phyloP scores from a whole-genome alignment of 164 flowering plant species.

The Magnolia sinica region DNA sequence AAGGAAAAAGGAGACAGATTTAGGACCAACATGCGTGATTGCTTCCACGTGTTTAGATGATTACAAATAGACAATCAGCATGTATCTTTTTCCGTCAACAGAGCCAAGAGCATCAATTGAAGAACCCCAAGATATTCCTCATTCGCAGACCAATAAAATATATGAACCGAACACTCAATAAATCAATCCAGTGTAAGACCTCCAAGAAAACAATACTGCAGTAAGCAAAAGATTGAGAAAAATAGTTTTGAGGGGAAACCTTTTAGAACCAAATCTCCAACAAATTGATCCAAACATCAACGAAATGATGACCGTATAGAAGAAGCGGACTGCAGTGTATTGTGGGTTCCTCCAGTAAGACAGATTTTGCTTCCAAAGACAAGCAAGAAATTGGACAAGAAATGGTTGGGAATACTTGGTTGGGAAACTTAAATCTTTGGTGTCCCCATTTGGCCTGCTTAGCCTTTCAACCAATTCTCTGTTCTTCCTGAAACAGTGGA shows the following conservation, averaged over 20 bases:
- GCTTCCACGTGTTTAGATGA: too few species aligned
- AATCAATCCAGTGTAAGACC: too few species aligned
- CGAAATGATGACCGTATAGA: constrained; percentile 88
- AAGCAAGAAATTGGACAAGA: constrained; percentile 65
- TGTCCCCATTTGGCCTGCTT: constrained; percentile 52
- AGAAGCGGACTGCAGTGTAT: constrained; percentile 92
- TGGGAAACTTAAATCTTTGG: constrained; percentile 73
- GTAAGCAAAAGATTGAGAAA: neutral
- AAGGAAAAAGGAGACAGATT: too few species aligned
- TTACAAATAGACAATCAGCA: too few species aligned
- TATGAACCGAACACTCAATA: too few species aligned
- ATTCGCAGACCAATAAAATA: too few species aligned
- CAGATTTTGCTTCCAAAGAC: constrained; percentile 93
- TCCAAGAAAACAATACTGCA: too few species aligned
- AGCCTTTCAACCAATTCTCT: constrained; percentile 69
- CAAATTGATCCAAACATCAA: constrained; percentile 95
- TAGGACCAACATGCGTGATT: too few species aligned
- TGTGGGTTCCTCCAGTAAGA: constrained; percentile 98
- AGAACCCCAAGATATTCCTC: too few species aligned
- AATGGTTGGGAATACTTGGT: constrained; percentile 70
- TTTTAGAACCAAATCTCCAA: constrained; percentile 90
- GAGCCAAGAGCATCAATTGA: too few species aligned
- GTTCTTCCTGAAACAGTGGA: constrained; percentile 52
- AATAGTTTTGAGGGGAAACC: constrained; percentile 34
- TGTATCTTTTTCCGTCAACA: too few species aligned